These are phyloP conservation scores for Otatea glauca DNA, from an alignment of 176 grass and related monocot species.

Conservation along the genomic window DNA sequence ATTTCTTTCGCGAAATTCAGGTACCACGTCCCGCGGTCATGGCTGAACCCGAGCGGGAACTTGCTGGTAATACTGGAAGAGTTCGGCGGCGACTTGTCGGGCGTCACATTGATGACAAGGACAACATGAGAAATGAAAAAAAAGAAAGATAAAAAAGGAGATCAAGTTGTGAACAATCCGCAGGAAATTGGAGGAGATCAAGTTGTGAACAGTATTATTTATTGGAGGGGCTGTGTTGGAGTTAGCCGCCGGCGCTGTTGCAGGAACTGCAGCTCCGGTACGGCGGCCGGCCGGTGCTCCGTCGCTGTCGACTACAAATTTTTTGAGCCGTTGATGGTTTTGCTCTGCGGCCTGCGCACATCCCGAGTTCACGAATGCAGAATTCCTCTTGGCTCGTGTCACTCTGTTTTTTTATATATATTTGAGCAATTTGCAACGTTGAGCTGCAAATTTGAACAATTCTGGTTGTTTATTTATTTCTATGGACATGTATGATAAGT, in stretches of 20 bases:
- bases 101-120: conserved; percentile 70
- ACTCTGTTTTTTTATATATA: not conserved
- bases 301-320: not conserved
- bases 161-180: conserved; percentile 43
- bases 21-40: conserved; percentile 89
- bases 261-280: conserved; percentile 41
- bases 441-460: conserved; percentile 2
- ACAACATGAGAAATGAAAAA: conserved; percentile 36
- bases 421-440: not conserved
- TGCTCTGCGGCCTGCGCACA: conserved; percentile 7
- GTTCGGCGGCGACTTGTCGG: conserved; percentile 77
- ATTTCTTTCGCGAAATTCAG: conserved; percentile 44
- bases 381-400: not conserved
- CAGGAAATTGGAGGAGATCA: conserved; percentile 14
- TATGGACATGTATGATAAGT: not conserved
- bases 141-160: not conserved
- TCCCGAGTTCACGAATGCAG: not conserved
- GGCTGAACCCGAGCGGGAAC: conserved; percentile 78
- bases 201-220: conserved; percentile 31
- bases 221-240: conserved; percentile 11
- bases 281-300: not conserved
- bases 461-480: not conserved
- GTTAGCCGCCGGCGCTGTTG: conserved; percentile 18
- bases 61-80: conserved; percentile 84
- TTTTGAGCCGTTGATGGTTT: conserved; percentile 28